These are phyloP conservation scores for Tilletia horrida DNA, from an alignment of 1,284 basidiomycete genomes.

Conservation along the genomic window DNA sequence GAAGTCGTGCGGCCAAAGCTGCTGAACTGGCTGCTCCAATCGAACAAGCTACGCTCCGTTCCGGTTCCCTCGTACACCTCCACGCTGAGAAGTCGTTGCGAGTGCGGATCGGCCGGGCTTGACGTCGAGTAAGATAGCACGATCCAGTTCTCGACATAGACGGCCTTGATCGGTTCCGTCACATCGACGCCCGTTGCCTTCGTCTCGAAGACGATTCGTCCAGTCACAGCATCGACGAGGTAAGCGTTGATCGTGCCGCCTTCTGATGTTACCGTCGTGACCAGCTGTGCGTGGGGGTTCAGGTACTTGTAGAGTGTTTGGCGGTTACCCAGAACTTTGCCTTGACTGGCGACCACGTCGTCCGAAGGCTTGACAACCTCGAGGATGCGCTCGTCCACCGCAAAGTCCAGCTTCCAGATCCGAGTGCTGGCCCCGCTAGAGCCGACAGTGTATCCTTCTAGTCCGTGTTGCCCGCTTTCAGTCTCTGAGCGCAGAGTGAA, in stretches of 20 bases:
- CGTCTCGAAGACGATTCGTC: constrained; percentile 64
- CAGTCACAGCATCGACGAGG: constrained; percentile 74
- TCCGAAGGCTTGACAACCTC: constrained; percentile 16
- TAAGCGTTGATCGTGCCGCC: constrained; percentile 60
- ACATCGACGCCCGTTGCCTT: constrained; percentile 45
- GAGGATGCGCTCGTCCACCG: constrained; percentile 32
- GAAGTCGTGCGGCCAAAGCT: constrained; percentile 29
- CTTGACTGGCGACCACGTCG: constrained; percentile 66
- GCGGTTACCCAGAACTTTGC: constrained; percentile 80
- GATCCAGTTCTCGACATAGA: constrained; percentile 86
- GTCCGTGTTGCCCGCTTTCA: constrained; percentile 2
- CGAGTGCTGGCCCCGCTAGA: not conserved
- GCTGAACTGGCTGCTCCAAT: constrained; percentile 31
- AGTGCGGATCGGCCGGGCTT: constrained; percentile 60
- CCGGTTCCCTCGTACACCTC: constrained; percentile 77
- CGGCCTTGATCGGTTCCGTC: constrained; percentile 62
- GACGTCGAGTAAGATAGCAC: constrained; percentile 68
- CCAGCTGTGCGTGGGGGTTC: constrained; percentile 72
- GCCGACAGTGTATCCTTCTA: constrained; percentile 33
- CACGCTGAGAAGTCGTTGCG: constrained; percentile 61
- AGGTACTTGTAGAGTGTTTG: constrained; percentile 91
- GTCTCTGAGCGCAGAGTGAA: constrained; percentile 24
- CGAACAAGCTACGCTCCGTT: constrained; percentile 21
- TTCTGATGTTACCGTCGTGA: constrained; percentile 63
- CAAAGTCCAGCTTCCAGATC: constrained; percentile 40